Evolutionary conservation across 208 protist genomes (phyloP).

Genomic region (Tritrichomonas musculus): DNA sequence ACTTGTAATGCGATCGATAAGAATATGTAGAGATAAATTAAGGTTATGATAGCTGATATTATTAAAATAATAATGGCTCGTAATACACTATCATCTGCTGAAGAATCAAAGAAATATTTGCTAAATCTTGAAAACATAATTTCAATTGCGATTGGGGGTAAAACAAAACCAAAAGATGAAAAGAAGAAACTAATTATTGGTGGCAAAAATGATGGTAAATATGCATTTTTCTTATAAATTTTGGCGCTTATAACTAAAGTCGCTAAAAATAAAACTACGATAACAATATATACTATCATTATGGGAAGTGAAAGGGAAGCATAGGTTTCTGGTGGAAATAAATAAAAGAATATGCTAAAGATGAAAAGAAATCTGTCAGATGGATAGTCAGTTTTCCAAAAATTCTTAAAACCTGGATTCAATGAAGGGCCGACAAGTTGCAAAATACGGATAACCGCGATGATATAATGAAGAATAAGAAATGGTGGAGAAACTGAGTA

Average conservation of each 20-base stretch:
- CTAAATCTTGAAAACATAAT: background rate
- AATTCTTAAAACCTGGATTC: background rate
- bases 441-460: no score
- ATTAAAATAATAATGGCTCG: background rate
- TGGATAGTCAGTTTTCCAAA: background rate
- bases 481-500: no score
- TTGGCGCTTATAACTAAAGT: background rate
- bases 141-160: background rate
- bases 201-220: background rate
- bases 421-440: no score
- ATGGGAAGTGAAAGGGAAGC: background rate
- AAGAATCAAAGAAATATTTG: background rate
- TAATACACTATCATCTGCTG: no score
- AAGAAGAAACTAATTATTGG: background rate
- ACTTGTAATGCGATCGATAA: background rate
- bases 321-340: background rate
- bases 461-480: no score
- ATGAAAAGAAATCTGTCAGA: background rate
- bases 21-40: background rate
- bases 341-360: background rate
- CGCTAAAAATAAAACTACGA: no score
- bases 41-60: no score
- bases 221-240: background rate
- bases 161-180: background rate
- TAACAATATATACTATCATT: background rate